Evolutionary conservation across 306 rosid genomes (phyloP).

Genomic region (Delonix regia): DNA sequence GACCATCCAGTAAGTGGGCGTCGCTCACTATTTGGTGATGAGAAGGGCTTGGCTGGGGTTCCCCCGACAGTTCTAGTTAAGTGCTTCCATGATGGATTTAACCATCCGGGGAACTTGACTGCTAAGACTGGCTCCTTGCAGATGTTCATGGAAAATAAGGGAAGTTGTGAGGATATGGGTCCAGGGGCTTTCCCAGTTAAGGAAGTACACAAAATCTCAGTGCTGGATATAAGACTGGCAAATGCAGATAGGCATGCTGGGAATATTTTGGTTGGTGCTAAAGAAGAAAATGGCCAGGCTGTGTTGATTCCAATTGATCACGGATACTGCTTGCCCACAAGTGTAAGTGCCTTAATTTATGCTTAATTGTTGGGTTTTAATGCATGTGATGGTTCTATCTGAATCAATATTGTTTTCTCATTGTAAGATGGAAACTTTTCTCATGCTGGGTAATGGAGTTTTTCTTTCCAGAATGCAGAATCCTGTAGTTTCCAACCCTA

Average conservation of each 20-base stretch:
- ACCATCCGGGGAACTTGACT: slow-evolving; percentile 63
- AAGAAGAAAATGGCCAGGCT: slow-evolving; percentile 56
- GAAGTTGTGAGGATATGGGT: slow-evolving; percentile 96
- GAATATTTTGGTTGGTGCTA: slow-evolving; percentile 70
- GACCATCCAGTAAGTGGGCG: slow-evolving; percentile 76
- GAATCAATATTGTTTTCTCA: neutral
- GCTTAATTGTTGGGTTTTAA: slow-evolving; percentile 14
- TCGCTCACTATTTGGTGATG: slow-evolving; percentile 56
- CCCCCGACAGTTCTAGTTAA: slow-evolving; percentile 81
- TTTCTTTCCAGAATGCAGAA: neutral
- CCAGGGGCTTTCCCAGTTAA: slow-evolving; percentile 76
- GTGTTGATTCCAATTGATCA: slow-evolving; percentile 91
- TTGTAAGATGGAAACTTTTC: slow-evolving; percentile 17
- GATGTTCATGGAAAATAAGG: slow-evolving; percentile 79
- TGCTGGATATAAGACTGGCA: slow-evolving; percentile 85
- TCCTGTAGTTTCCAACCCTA: slow-evolving; percentile 15
- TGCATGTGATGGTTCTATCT: slow-evolving; percentile 11
- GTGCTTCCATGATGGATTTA: slow-evolving; percentile 69
- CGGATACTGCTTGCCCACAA: slow-evolving; percentile 94
- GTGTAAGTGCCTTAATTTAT: slow-evolving; percentile 55
- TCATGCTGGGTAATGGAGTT: slow-evolving; percentile 8
- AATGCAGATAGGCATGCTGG: slow-evolving; percentile 97
- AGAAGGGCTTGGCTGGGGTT: slow-evolving; percentile 85
- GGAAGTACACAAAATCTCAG: slow-evolving; percentile 88
- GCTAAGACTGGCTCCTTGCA: slow-evolving; percentile 94